Base-by-base conservation (phyloP, 352 stramenopile genomes). In the Thraustochytrium sp. region DNA sequence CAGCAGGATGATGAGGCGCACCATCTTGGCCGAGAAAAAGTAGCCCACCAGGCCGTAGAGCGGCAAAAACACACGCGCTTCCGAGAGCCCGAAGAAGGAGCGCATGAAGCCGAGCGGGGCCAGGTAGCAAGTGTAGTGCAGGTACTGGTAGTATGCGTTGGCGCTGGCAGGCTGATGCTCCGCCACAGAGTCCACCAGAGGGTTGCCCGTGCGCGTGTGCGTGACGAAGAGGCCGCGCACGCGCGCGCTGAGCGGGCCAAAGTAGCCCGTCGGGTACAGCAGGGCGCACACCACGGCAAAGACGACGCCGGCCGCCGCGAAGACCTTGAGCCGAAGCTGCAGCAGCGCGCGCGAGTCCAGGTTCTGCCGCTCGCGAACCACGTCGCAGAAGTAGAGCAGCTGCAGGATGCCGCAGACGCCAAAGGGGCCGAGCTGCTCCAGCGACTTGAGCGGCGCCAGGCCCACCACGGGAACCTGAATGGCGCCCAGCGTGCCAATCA, bases 381-480 rank as follows among this genome's bases (percentile, higher is more conserved):
- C 4, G 82, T 87, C 56, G 42, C 78, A 68, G n/a, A 51, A 29
- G 55, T 36, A 82, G 16, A 2, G 34, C 64, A 82, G 88, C 73
- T 96, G 92, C 26, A 98, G 90, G 54, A 94, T 89, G 48, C 97
- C 85, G 87, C 99, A 99, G n/a, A 98, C 95, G 16, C 92, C 91
- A 93, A 90, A 87, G 5, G 92, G 91, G 18, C 90, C 91, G 3
- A 94, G 80, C 78, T 95, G 93, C 82, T 97, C 93, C 51, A 95
- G 84, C 54, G 88, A 91, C 73, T 90, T 89, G 46, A 99, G 89
- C 40, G 97, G 95, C 73, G 97, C 97, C 87, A 96, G 97, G 74
- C 97, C 96, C 9, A 99, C 96, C 42, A 99, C 98, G 0, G 97
- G 97, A 82, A 99, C 92, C 85, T 97, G 94, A 87, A 98, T 98